Base-by-base conservation (phyloP, 2,329 filamentous ascomycete species). In the Westerdykella sp. region DNA sequence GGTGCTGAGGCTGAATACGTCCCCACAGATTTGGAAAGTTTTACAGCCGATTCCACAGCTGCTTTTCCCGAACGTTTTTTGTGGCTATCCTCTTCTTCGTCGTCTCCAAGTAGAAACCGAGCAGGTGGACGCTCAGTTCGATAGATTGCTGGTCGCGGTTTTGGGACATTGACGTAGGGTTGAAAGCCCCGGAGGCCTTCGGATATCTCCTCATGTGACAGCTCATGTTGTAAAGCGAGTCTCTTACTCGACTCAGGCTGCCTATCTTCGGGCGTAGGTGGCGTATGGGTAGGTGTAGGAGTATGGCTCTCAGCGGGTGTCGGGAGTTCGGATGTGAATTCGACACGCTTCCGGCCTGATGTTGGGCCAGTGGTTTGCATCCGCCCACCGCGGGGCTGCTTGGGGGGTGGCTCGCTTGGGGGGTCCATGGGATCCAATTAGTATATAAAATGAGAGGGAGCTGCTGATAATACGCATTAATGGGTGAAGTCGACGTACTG, bases 131-230 rank as follows among this genome's bases (percentile, higher is more conserved):
- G 57, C 13, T 52, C 43, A 25, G 47, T 51, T 55, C 60, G 66
- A 18, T 63, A 57, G 16, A 69, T 69, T 6, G 64, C 65, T 34
- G 66, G 65, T 18, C 61, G 61, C 32, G 65, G 66, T 38, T 58
- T 65, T 21, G 63, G 59, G 16, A 66, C 53, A 35, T 57, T 54
- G 28, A 28, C 25, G 7, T 50, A 51, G 39, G 49, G 30, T 6
- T 43, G 42, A 16, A 44, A 42, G 37, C 43, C 46, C 18, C 41
- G 45, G 2, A 41, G 54, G 44, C 43, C 49, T 46, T 50, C 22
- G 49, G 44, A 34, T 54, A 53, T 56, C 45, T 63, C 61, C 43
- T 65, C 61, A 40, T 64, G 58, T 16, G 62, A 63, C 6, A 66
- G 53, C 46, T 66, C 64, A 13, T 9, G n/a, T 43, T 13, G 57